Evolutionary conservation across 352 stramenopile genomes (phyloP), one percentile per base, ranked within the genome.

Genomic region (Pythium pyrilobum): DNA sequence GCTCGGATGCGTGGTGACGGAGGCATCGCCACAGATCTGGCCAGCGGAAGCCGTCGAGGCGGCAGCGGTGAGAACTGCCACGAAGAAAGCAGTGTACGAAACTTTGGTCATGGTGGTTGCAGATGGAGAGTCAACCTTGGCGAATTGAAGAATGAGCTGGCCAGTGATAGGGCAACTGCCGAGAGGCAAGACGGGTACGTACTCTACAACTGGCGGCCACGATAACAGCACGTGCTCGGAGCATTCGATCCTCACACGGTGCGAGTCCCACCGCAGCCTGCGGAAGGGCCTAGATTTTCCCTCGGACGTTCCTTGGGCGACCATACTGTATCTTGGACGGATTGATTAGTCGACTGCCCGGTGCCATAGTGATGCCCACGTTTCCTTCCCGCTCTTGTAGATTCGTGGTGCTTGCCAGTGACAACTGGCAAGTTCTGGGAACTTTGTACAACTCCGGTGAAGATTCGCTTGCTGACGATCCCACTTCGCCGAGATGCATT

Each of bases 61-160:
- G n/a, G 51, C 45, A 38, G 59, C 53, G 23, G 56, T 49, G 24
- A 81, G 36, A 3, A 55, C 58, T 20, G 70, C 34, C 33, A 78
- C 36, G n/a, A 74, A 49, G 1, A 56, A 46, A 16, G 59, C 50
- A 9, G 61, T 56, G 55, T 69, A 72, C 37, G 56, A 69, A 31
- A 76, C 58, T 56, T 76, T 74, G 53, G 74, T 65, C 76, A 87
- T 87, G 15, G 32, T 55, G 41, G 25, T 9, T 21, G 18, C 13
- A 12, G 20, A 28, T 20, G 50, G 18, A 20, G 36, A 62, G 29
- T 49, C 45, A 38, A 44, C 10, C 38, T 50, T 55, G 36, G 53
- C 37, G 53, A 62, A 55, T 62, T 51, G 37, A 42, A 55, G 36
- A 50, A 64, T 57, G 47, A 45, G 15, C 1, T 0, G 21, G 36